phyloP scores from a whole-genome alignment of 257 asterid species.

The Euphrasia confusa region DNA sequence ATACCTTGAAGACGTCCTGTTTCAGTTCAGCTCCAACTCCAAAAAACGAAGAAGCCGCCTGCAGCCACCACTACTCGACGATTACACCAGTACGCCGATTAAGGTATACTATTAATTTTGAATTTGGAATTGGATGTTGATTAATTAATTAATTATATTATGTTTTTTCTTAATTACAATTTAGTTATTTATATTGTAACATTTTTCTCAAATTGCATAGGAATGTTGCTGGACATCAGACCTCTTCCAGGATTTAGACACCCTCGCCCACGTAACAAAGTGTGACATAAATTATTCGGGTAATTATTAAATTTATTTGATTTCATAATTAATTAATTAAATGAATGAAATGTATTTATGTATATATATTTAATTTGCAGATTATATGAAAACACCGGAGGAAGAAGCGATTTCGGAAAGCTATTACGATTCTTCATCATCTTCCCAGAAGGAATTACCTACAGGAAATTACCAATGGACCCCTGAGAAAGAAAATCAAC shows the following conservation, averaged over 20 bases:
- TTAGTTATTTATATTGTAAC: not conserved
- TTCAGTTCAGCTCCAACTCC: constrained; percentile 51
- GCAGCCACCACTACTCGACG: constrained; percentile 19
- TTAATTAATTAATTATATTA: not conserved
- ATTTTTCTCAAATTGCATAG: constrained; percentile 20
- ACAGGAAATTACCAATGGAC: too few relatives aligned
- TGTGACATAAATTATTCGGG: constrained; percentile 28
- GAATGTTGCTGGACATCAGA: constrained; percentile 29
- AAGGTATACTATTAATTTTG: not conserved
- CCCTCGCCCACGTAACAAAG: constrained; percentile 33
- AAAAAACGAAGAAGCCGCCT: constrained; percentile 40
- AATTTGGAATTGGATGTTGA: not conserved
- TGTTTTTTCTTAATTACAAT: too few relatives aligned
- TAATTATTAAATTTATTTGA: not conserved
- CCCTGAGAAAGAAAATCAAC: too few relatives aligned
- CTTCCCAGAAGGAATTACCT: too few relatives aligned
- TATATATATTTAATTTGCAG: too few relatives aligned
- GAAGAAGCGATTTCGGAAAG: too few relatives aligned
- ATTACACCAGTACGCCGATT: not conserved
- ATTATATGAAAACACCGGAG: too few relatives aligned
- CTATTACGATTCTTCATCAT: too few relatives aligned
- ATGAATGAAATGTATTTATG: too few relatives aligned
- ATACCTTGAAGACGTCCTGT: constrained; percentile 77
- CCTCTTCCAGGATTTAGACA: constrained; percentile 33
- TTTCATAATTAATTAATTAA: too few relatives aligned